Percentiles rank a stretch among this genome's conserved stretches.
These are phyloP conservation scores for Podospora pseudocomata DNA, from an alignment of 495 filamentous ascomycete genomes.

Conservation along the genomic window DNA sequence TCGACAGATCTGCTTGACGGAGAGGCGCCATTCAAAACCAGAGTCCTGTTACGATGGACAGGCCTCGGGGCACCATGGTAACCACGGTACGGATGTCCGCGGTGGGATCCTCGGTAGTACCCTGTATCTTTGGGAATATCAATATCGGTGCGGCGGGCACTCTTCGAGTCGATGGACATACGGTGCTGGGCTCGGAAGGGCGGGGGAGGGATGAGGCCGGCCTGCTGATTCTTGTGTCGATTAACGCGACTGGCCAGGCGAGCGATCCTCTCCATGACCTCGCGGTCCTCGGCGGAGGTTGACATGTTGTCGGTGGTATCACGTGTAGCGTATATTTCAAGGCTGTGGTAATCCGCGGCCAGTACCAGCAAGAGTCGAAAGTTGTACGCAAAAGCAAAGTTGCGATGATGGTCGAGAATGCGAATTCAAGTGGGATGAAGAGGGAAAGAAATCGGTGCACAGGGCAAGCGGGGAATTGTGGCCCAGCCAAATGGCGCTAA, in stretches of 20 bases:
- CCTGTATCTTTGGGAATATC: conserved; percentile 26
- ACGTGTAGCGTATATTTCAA: neutral
- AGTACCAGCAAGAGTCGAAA: neutral
- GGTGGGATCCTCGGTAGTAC: conserved; percentile 31
- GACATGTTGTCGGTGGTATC: conserved; percentile 49
- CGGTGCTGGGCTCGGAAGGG: conserved; percentile 21
- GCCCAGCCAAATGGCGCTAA: neutral
- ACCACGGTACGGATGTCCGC: conserved; percentile 39
- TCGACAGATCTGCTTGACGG: conserved; percentile 24
- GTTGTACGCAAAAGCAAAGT: neutral
- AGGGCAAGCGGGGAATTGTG: neutral
- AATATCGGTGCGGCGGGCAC: conserved; percentile 14
- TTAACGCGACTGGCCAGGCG: conserved; percentile 80
- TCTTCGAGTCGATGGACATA: conserved; percentile 19
- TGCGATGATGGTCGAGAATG: neutral
- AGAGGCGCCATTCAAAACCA: conserved; percentile 60
- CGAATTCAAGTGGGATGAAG: neutral
- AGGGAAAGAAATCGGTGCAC: neutral
- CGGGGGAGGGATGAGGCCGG: conserved; percentile 25
- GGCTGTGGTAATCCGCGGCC: conserved; percentile 8
- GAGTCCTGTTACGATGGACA: conserved; percentile 64
- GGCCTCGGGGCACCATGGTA: conserved; percentile 43
- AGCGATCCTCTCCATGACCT: conserved; percentile 70
- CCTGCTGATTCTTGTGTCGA: conserved; percentile 67
- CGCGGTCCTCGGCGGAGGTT: conserved; percentile 63